These are phyloP conservation scores for Nematodospora anomalae DNA, from an alignment of 1,139 yeast species.

Conservation along the genomic window DNA sequence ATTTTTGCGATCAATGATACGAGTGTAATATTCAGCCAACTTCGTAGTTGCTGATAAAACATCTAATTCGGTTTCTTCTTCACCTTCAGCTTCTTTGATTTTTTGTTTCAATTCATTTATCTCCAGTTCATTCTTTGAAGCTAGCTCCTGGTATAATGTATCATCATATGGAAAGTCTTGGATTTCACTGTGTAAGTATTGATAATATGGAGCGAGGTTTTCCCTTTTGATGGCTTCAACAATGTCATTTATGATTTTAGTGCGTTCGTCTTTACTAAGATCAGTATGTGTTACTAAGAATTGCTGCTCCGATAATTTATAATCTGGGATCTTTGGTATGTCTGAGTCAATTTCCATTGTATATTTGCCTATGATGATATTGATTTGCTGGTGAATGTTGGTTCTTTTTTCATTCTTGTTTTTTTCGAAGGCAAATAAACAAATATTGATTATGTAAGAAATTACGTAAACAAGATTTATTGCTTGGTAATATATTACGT, in stretches of 20 bases:
- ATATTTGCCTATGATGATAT: too few species aligned
- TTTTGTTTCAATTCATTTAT: slow-evolving; percentile 58
- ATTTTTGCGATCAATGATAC: slow-evolving; percentile 74
- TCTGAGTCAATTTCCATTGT: slow-evolving; percentile 44
- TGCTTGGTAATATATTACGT: too few species aligned
- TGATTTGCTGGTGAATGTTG: slow-evolving; percentile 1
- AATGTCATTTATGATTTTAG: slow-evolving; percentile 47
- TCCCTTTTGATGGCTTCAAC: slow-evolving; percentile 55
- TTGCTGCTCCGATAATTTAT: slow-evolving; percentile 73
- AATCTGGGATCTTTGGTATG: slow-evolving; percentile 72
- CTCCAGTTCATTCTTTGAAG: slow-evolving; percentile 53
- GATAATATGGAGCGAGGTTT: slow-evolving; percentile 83
- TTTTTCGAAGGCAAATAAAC: not conserved
- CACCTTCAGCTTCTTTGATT: slow-evolving; percentile 75
- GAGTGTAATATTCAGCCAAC: slow-evolving; percentile 86
- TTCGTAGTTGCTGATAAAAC: slow-evolving; percentile 72
- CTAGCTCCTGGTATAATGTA: slow-evolving; percentile 49
- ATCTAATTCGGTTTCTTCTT: slow-evolving; percentile 89
- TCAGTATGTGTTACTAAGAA: slow-evolving; percentile 52
- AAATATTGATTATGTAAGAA: too few species aligned
- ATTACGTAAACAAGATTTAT: too few species aligned
- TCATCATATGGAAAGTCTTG: slow-evolving; percentile 59
- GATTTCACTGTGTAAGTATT: slow-evolving; percentile 58
- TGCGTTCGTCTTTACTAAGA: slow-evolving; percentile 29
- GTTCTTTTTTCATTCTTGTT: not conserved